Evolutionary conservation across 352 stramenopile genomes (phyloP), one percentile per base, ranked within the genome.

Genomic region (Globisporangium takayamanum): DNA sequence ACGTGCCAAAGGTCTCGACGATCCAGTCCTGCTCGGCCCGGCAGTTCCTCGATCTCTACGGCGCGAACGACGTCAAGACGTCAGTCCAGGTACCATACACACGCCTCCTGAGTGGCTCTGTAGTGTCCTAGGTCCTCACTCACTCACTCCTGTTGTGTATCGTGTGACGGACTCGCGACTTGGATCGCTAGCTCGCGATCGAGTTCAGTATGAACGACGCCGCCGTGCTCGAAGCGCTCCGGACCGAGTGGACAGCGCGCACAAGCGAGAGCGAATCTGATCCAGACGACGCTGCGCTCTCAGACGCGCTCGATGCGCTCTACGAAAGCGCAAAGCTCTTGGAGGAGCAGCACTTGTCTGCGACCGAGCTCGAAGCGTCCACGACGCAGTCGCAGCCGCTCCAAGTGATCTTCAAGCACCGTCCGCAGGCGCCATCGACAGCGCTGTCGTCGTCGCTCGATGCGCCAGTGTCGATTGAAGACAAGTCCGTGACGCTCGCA

Each of bases 331-430:
- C 79, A 5, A 82, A 80, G 49, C 57, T 68, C 2, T 48, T 89
- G 28, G 63, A 87, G 55, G 76, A 81, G 22, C 65, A 82, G 18
- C 55, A 67, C 45, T 46, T 62, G 50, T 61, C 60, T 26, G 76
- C 84, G 55, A 69, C 67, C 18, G 66, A 83, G 28, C 70, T 73
- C 50, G 61, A 68, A 45, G 45, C 70, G 11, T 57, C 67, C 44
- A 65, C 60, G n/a, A 66, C 59, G 4, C 57, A 55, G 41, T 57
- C 62, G 37, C 59, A 79, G 45, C 85, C 83, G 36, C 66, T 92
- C 33, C 85, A 94, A 66, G 62, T 94, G 53, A 88, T 94, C 26
- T 94, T 91, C 62, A 92, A 92, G 61, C 85, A 92, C 50, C 79
- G 85, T 28, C 80, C 81, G 25, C 81, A 92, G 46, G 66, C 80